A percentile compares a stretch with the other conserved stretches of the same genome.
Conservation (phyloP, 1,284 basidiomycete species). For the Ganoderma leucocontextum region DNA sequence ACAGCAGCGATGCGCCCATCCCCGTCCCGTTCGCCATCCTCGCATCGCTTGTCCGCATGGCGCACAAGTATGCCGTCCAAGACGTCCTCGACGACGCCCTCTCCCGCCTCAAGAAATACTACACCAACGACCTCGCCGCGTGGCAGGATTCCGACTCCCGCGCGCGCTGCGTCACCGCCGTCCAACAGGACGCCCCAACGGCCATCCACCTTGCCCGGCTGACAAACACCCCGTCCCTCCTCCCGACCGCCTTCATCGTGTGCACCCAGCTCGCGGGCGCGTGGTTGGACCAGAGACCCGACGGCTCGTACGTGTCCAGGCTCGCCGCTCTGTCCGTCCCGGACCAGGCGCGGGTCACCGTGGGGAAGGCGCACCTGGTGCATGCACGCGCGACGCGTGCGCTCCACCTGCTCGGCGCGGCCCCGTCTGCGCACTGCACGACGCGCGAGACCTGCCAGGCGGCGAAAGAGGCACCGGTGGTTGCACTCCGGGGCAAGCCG, state of each 20-base stretch:
- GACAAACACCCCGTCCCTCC: conserved; percentile 13
- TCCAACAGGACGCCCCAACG: conserved; percentile 4
- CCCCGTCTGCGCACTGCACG: not conserved
- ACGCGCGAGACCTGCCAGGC: not conserved
- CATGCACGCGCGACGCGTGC: not conserved
- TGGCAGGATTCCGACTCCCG: conserved; percentile 11
- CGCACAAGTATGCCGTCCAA: conserved; percentile 28
- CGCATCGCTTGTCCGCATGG: conserved; percentile 23
- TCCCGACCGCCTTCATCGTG: conserved; percentile 18
- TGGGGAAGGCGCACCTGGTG: not conserved
- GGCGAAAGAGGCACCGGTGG: not conserved
- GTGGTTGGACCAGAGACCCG: not conserved
- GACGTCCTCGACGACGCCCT: conserved; percentile 22
- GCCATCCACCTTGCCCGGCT: conserved; percentile 17
- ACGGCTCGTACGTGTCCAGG: not conserved
- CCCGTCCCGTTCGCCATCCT: conserved; percentile 14
- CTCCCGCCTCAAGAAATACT: conserved; percentile 22
- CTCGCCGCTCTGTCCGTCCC: not conserved
- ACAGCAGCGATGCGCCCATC: conserved; percentile 7
- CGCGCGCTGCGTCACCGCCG: conserved; percentile 1
- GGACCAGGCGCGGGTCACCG: not conserved
- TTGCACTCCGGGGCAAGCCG: not conserved
- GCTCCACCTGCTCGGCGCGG: not conserved
- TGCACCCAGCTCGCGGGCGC: conserved; percentile 7
- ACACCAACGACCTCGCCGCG: conserved; percentile 10